Percentiles rank a stretch among this genome's conserved stretches.
These are phyloP conservation scores for Phytopythium montanum DNA, from an alignment of 352 stramenopile species.

Conservation along the genomic window DNA sequence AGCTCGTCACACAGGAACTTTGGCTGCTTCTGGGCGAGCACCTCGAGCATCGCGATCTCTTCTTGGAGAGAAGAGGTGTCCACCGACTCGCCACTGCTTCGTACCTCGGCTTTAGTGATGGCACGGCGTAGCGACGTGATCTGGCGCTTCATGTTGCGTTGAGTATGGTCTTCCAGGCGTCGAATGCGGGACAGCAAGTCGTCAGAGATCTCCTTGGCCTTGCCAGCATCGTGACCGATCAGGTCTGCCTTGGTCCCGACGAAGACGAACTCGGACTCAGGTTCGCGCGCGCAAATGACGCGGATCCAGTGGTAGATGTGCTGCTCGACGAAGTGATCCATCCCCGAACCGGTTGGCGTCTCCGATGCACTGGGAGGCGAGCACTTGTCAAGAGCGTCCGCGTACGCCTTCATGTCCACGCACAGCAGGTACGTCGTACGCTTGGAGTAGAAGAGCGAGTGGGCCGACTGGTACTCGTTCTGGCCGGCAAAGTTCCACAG, in stretches of 20 bases:
- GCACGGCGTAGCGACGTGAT: no score
- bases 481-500: constrained; percentile 22
- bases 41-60: not conserved
- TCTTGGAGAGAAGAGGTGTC: not conserved
- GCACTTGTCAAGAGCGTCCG: not conserved
- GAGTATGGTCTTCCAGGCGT: no score
- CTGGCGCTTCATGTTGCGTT: no score
- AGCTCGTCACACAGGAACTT: not conserved
- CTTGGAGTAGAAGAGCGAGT: constrained; percentile 17
- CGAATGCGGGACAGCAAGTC: no score
- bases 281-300: not conserved
- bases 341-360: not conserved
- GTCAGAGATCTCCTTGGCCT: not conserved
- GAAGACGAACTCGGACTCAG: not conserved
- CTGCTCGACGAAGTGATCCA: constrained; percentile 14
- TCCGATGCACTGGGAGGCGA: no score
- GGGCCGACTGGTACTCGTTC: constrained; percentile 14
- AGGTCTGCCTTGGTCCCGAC: not conserved
- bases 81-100: no score
- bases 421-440: constrained; percentile 15
- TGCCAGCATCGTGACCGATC: not conserved
- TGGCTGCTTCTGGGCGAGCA: not conserved
- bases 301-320: constrained; percentile 13
- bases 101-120: no score
- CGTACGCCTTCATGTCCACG: constrained; percentile 9